Base-by-base conservation (phyloP, 192 early-diverging fungal genomes). In the Gonapodya prolifera region DNA sequence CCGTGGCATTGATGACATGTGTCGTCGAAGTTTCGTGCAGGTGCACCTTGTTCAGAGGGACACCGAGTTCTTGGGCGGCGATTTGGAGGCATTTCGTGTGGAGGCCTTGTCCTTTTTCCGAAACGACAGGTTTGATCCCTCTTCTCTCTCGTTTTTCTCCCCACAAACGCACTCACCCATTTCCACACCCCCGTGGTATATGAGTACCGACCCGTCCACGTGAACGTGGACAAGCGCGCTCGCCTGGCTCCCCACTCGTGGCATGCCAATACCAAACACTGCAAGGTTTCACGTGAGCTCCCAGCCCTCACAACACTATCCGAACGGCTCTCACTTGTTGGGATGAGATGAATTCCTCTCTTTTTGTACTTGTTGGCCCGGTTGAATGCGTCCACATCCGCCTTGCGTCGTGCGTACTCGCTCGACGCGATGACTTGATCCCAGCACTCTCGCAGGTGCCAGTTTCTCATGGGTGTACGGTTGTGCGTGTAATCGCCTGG, bases 151-250 rank as follows among this genome's bases (percentile, higher is more conserved):
- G 94, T 93, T 23, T 91, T 91, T 35, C 93, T 93, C 30, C 85
- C 76, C 2, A 32, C 8, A 70, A 74, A 2, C 32, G 2, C 18
- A 17, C 61, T 8, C n/a, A 8, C 16, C 23, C 2, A 8, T 77
- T 69, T 30, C n/a, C 18, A 31, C 17, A 74, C 35, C 73, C 30
- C 91, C 93, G 81, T 95, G 93, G 13, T 90, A 86, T 0, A 96
- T 82, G 18, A 93, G 87, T 33, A 96, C 90, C 0, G 91, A 91
- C 0, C 94, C 94, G 77, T 96, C 94, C 61, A 83, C 86, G 80
- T 96, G 94, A 16, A 96, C 85, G 75, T 95, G 94, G 2, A 96
- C 91, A 34, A 96, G 84, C 17, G 93, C 90, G 77, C 89, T 90
- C 29, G 92, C 94, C 79, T 96, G 94, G 83, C 94, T 96, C 2